A percentile compares a stretch with the other conserved stretches of the same genome.
Evolutionary conservation across 768 basidiomycete genomes (phyloP).

Genomic region (Mycena albidolilacea): DNA sequence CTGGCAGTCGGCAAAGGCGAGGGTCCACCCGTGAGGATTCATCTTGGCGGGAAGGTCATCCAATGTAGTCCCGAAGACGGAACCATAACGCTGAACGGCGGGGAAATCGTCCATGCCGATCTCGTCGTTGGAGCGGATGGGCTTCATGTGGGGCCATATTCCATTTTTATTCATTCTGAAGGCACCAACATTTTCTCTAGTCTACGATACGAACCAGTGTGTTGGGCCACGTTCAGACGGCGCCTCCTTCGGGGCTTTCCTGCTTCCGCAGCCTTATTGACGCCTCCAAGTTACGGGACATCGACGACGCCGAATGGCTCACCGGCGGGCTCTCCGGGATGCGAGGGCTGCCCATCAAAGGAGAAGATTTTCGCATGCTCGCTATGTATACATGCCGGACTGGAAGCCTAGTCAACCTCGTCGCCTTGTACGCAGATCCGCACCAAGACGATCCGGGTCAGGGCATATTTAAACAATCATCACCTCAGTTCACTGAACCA

Average conservation of each 20-base stretch:
- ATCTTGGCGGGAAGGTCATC: slow-evolving; percentile 19
- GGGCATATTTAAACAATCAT: neutral
- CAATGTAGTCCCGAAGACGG: slow-evolving; percentile 45
- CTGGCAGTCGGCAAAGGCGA: slow-evolving; percentile 27
- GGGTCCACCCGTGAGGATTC: slow-evolving; percentile 17
- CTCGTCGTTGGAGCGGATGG: slow-evolving; percentile 57
- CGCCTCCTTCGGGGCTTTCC: slow-evolving; percentile 17
- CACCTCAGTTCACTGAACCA: neutral
- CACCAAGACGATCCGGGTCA: slow-evolving; percentile 28
- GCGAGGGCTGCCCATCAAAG: neutral
- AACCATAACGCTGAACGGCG: slow-evolving; percentile 51
- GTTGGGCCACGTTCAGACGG: slow-evolving; percentile 8
- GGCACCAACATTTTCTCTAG: slow-evolving; percentile 4
- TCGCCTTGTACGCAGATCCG: slow-evolving; percentile 21
- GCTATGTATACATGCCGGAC: slow-evolving; percentile 26
- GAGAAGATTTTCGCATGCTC: neutral
- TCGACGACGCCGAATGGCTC: slow-evolving; percentile 29
- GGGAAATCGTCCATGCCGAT: slow-evolving; percentile 51
- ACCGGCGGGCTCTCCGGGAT: slow-evolving; percentile 24
- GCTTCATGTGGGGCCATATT: slow-evolving; percentile 25
- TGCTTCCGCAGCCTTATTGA: slow-evolving; percentile 34
- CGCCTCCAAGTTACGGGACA: slow-evolving; percentile 13
- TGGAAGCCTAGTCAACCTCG: slow-evolving; percentile 26
- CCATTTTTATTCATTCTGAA: neutral
- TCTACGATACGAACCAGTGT: slow-evolving; percentile 26